A percentile compares a stretch with the other conserved stretches of the same genome.
Evolutionary conservation across 2,329 filamentous ascomycete genomes (phyloP).

Genomic region (Hypoxylon sp.): DNA sequence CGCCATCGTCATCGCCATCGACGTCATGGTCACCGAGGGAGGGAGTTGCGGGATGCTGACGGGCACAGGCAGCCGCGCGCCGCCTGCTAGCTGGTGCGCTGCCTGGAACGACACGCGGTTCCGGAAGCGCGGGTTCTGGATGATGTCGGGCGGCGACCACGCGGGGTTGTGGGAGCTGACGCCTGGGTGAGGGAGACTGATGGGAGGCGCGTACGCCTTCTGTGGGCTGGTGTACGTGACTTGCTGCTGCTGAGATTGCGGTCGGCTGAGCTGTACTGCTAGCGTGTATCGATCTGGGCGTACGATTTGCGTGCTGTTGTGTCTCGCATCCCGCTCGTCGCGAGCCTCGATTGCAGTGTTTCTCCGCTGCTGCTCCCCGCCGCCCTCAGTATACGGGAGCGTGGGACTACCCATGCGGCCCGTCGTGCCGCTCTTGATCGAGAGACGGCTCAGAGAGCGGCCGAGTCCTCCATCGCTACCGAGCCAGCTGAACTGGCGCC

Average conservation of each 20-base stretch:
- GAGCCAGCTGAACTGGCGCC: slow-evolving; percentile 35
- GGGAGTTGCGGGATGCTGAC: slow-evolving; percentile 25
- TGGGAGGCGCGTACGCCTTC: slow-evolving; percentile 17
- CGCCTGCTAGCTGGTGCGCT: slow-evolving; percentile 41
- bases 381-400: slow-evolving; percentile 38
- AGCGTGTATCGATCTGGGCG: slow-evolving; percentile 7
- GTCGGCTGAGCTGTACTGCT: slow-evolving; percentile 8
- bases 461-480: slow-evolving; percentile 34
- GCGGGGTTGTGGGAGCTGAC: slow-evolving; percentile 3
- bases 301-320: not conserved
- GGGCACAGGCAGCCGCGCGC: slow-evolving; percentile 33
- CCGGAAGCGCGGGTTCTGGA: slow-evolving; percentile 29
- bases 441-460: slow-evolving; percentile 40
- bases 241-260: slow-evolving; percentile 24
- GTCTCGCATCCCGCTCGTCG: not conserved
- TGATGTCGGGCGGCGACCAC: slow-evolving; percentile 25
- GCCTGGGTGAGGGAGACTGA: not conserved
- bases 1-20: slow-evolving; percentile 29
- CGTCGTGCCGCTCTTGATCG: slow-evolving; percentile 31
- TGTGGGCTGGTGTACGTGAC: slow-evolving; percentile 22
- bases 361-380: not conserved
- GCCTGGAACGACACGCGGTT: slow-evolving; percentile 35
- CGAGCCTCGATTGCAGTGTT: not conserved
- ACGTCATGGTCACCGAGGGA: too few species aligned
- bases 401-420: slow-evolving; percentile 41